phyloP scores from a whole-genome alignment of 495 filamentous ascomycete genomes.

The Penicillium pancosmium region DNA sequence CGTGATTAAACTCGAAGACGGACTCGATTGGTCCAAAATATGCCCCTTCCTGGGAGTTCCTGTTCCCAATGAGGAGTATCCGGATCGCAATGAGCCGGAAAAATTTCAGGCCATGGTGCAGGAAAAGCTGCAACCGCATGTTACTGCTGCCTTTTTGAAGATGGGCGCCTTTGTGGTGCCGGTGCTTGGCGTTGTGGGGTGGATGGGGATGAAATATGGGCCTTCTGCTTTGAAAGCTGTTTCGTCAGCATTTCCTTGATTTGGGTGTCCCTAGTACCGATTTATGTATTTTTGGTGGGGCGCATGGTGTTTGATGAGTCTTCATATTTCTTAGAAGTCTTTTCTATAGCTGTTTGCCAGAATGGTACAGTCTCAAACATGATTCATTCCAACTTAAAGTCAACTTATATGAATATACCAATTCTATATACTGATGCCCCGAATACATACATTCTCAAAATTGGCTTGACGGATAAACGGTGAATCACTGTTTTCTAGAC shows the following conservation, averaged over 20 bases:
- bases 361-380: too few species aligned
- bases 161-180: constrained; percentile 15
- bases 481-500: too few species aligned
- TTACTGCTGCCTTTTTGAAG: constrained; percentile 16
- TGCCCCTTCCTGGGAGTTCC: constrained; percentile 30
- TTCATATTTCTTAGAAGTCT: too few species aligned
- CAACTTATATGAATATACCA: too few species aligned
- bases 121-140: constrained; percentile 10
- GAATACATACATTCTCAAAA: too few species aligned
- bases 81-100: constrained; percentile 29
- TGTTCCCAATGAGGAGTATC: constrained; percentile 26
- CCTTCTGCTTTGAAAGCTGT: background rate
- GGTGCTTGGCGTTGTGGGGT: constrained; percentile 14
- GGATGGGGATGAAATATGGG: constrained; percentile 18
- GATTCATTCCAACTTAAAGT: too few species aligned
- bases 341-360: too few species aligned
- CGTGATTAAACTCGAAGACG: constrained; percentile 24
- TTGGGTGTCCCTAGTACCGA: background rate
- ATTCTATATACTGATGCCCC: too few species aligned
- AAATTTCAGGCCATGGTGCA: constrained; percentile 24
- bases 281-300: background rate
- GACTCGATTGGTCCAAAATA: constrained; percentile 29
- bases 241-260: background rate
- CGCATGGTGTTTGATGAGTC: background rate
- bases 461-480: too few species aligned